phyloP scores from a whole-genome alignment of 306 rosid genomes.

The Ammopiptanthus mongolicus region DNA sequence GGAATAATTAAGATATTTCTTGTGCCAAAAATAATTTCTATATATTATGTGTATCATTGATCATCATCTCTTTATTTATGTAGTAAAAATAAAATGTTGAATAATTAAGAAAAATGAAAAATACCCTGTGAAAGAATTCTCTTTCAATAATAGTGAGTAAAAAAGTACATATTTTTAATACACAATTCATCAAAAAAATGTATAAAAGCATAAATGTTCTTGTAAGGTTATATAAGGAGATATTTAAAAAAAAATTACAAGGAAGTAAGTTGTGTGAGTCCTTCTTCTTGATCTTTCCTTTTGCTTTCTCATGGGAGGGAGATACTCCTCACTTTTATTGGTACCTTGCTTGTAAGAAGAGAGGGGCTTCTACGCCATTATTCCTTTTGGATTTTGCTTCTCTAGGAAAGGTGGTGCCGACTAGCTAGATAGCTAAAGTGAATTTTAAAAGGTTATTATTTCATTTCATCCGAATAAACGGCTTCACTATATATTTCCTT shows the following conservation, averaged over 20 bases:
- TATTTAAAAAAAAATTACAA: not conserved
- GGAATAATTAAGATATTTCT: not conserved
- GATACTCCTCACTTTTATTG: slow-evolving; percentile 25
- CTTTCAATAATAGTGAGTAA: not conserved
- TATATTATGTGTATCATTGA: too few species aligned
- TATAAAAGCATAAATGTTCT: not conserved
- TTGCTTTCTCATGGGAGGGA: slow-evolving; percentile 18
- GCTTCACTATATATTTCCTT: too few species aligned
- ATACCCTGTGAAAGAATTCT: not conserved
- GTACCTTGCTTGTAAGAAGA: slow-evolving; percentile 32
- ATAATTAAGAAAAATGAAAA: not conserved
- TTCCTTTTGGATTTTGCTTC: not conserved
- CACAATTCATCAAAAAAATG: not conserved
- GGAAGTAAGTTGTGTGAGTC: not conserved
- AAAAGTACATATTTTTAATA: not conserved
- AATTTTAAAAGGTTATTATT: not conserved
- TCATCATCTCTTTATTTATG: not conserved
- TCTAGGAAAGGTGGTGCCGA: not conserved
- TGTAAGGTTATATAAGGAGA: not conserved
- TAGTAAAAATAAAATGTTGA: not conserved
- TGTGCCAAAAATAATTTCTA: not conserved
- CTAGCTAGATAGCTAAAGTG: not conserved
- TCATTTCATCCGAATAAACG: too few species aligned
- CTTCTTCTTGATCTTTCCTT: not conserved
- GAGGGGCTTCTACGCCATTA: not conserved